Base-by-base conservation (phyloP, 2,329 filamentous ascomycete genomes). In the Colletotrichum horii region DNA sequence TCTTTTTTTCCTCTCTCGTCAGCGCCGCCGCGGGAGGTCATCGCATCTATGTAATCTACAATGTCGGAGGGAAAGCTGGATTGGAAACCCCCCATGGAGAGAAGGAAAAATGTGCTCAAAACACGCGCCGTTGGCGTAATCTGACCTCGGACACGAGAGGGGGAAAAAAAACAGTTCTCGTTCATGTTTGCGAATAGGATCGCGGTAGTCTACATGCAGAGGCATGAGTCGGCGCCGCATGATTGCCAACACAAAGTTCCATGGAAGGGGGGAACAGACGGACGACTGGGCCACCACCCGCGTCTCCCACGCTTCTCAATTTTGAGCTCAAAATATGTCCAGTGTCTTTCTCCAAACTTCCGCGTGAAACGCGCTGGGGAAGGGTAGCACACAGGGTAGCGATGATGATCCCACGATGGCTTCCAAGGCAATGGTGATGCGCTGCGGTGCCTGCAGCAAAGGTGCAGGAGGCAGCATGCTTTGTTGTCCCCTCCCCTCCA, bases 321-420 rank as follows among this genome's bases (percentile, higher is more conserved):
- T 48, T n/a, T 12, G 38, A 48, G 38, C 38, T 19, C 38, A 48
- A 48, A 30, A 22, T 48, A 15, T 32, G 36, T n/a, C n/a, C n/a
- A 16, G 11, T 8, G 16, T n/a, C 24, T 66, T 66, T 24, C 34
- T 28, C 43, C 16, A 2, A n/a, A 65, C 8, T 38, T 30, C n/a
- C 62, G 34, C n/a, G 62, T 43, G 62, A 32, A 66, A 48, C 36
- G 36, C 34, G 62, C 38, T 52, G 36, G 9, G 9, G 24, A 64
- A 3, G 26, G 28, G 30, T 16, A 48, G 38, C 38, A 48, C 58
- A 15, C 58, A 22, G 22, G 26, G 56, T 32, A 58, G 24, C 38
- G n/a, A 61, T 55, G 71, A 74, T 28, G 67, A 74, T 66, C 71
- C 71, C 71, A 26, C 66, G 30, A 74, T 61, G 60, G 24, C 30